Evolutionary conservation across 2,329 filamentous ascomycete species (phyloP), one percentile per base, ranked within the genome.

Genomic region (Phialophora verrucosa): DNA sequence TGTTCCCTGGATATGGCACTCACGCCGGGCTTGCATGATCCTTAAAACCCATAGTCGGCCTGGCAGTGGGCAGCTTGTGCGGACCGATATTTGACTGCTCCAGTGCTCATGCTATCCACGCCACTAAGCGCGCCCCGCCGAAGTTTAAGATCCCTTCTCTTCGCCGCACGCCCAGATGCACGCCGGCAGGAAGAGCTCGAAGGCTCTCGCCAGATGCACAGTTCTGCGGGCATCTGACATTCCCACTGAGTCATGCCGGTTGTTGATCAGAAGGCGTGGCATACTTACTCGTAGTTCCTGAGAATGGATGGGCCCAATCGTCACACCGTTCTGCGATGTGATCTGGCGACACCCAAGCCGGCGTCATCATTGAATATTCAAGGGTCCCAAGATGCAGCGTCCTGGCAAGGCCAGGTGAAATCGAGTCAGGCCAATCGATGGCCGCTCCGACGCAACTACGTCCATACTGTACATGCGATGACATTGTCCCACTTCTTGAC

Each of bases 401-500:
- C 14, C 14, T n/a, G 17, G 20, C 20, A 51, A 11, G 25, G 49
- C 23, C 59, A 53, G 47, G 49, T 44, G 25, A 7, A 44, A 51
- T 20, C 47, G 57, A 59, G 42, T 50, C 44, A 59, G 29, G 44
- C 57, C 57, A 59, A 59, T 59, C 44, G 57, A 59, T 23, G 57
- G 44, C 57, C 23, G 29, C 38, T 44, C 38, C 38, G 38, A 44
- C 38, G 6, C 6, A 44, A n/a, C 38, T 44, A 44, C 44, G 44
- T 49, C 14, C 17, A 31, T 17, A 50, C n/a, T n/a, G n/a, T 2
- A 35, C 31, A 31, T 10, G 27, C 27, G 29, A 35, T 49, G 44
- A 50, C 27, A 23, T 27, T 44, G 58, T 65, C 63, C 63, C 63
- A 61, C 59, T 61, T 60, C 59, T 53, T 31, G 49, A 53, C 59